Evolutionary conservation across 306 rosid genomes (phyloP), one percentile per base, ranked within the genome.

Genomic region (Betula pendula): DNA sequence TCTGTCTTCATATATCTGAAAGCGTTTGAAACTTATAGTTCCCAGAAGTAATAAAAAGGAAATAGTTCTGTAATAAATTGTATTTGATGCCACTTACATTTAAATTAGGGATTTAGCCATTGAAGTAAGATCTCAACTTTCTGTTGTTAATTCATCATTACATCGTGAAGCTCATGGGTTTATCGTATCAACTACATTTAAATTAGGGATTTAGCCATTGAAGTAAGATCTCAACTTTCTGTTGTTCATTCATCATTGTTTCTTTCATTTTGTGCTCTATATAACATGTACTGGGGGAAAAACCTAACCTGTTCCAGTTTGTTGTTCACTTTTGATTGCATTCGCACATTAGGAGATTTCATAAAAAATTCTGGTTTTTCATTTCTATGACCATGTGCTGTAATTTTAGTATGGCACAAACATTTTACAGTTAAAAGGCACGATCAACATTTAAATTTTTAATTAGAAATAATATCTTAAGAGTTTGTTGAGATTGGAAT

Each of bases 1-100:
- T 76, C 58, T 77, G 60, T 81, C 63, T 52, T 44, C 77, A 17
- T 49, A 20, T 62, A 48, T 72, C 49, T 49, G 70, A 45, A 75
- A 84, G 65, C 68, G 31, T 66, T 56, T 69, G 72, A 75, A 60
- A 60, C 73, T 40, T 19, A 19, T 38, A 6, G 68, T 31, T 62
- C 16, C 38, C 24, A 19, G 27, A 60, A 15, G 38, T 59, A 49
- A 27, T 63, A 6, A 33, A 69, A 65, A 44, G 31, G 22, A 78
- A 75, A 69, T 72, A 51, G 22, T 72, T 76, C 29, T 33, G 1
- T 35, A 4, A n/a, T 19, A 16, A 19, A 19, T n/a, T 66, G 20
- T 38, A 19, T 62, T 38, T 4, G 47, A 66, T 42, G 24, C 48
- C n/a, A 35, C 70, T 19, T n/a, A 15, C n/a, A n/a, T n/a, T n/a